These are phyloP conservation scores for Poa annua DNA, from an alignment of 176 grass and related monocot species.

Conservation along the genomic window DNA sequence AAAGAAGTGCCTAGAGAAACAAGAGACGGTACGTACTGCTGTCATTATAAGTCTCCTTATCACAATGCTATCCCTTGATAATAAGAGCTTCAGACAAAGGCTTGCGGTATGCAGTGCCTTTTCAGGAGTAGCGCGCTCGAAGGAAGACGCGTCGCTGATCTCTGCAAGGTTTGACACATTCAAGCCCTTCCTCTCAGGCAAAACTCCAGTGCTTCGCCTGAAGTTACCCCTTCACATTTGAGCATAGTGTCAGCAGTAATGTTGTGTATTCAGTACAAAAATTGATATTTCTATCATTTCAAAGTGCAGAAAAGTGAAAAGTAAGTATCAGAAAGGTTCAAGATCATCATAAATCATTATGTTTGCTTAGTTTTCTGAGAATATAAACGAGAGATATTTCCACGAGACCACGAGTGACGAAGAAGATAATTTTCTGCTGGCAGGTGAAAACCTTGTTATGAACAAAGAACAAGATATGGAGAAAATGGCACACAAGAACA, in stretches of 20 bases:
- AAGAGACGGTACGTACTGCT: conserved; percentile 50
- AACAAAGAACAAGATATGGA: neutral
- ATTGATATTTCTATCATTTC: neutral
- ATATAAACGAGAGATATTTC: neutral
- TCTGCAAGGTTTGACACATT: conserved; percentile 36
- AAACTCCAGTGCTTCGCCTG: conserved; percentile 33
- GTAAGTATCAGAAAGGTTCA: neutral
- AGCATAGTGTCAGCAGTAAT: neutral
- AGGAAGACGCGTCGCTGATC: conserved; percentile 32
- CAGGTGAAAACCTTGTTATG: too few relatives aligned
- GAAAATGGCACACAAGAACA: neutral
- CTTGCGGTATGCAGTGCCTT: conserved; percentile 49
- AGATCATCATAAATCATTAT: neutral
- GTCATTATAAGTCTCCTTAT: conserved; percentile 72
- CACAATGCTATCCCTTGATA: conserved; percentile 58
- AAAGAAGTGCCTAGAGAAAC: neutral
- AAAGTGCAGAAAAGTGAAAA: neutral
- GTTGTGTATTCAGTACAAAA: neutral
- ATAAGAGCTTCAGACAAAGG: conserved; percentile 58
- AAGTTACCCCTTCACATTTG: conserved; percentile 47
- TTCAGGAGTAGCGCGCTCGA: conserved; percentile 35
- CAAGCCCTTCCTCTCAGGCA: conserved; percentile 35
- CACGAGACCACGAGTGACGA: neutral
- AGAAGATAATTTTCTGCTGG: too few relatives aligned
- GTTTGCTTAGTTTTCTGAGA: neutral